Percentiles rank a stretch among this genome's conserved stretches.
Conservation (phyloP, 768 basidiomycete species). For the Panus rudis region DNA sequence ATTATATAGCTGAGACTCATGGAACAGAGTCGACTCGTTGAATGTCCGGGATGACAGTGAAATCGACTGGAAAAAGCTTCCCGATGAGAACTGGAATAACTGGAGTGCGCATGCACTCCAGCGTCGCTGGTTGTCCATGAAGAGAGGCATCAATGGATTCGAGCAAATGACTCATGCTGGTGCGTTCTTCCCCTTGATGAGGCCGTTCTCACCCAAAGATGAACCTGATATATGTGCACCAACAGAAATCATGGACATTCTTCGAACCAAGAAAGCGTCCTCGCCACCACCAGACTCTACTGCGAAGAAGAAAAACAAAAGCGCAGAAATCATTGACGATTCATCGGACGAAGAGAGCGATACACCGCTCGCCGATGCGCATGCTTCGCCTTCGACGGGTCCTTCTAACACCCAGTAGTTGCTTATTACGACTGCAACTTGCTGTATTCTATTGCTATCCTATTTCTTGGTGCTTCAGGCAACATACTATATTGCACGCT, state of each 20-base stretch:
- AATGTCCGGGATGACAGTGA: conserved; percentile 76
- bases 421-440: conserved; percentile 13
- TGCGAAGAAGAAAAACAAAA: conserved; percentile 24
- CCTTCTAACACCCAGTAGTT: too few species aligned
- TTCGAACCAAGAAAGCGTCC: conserved; percentile 63
- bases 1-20: neutral
- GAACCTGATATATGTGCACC: conserved; percentile 1
- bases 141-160: conserved; percentile 64
- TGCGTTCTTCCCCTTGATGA: conserved; percentile 21
- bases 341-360: conserved; percentile 20
- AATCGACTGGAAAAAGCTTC: conserved; percentile 75
- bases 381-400: too few species aligned
- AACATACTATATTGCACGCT: too few species aligned
- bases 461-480: too few species aligned
- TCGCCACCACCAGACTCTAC: conserved; percentile 27
- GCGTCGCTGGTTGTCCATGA: conserved; percentile 76
- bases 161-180: conserved; percentile 80
- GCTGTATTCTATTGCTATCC: too few species aligned
- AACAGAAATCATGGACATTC: conserved; percentile 76
- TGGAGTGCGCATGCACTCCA: conserved; percentile 81
- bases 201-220: conserved; percentile 1
- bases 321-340: conserved; percentile 28
- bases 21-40: conserved; percentile 59
- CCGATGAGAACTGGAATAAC: conserved; percentile 72
- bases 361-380: neutral